Evolutionary conservation across 306 rosid genomes (phyloP).

Genomic region (Medicago lupulina): DNA sequence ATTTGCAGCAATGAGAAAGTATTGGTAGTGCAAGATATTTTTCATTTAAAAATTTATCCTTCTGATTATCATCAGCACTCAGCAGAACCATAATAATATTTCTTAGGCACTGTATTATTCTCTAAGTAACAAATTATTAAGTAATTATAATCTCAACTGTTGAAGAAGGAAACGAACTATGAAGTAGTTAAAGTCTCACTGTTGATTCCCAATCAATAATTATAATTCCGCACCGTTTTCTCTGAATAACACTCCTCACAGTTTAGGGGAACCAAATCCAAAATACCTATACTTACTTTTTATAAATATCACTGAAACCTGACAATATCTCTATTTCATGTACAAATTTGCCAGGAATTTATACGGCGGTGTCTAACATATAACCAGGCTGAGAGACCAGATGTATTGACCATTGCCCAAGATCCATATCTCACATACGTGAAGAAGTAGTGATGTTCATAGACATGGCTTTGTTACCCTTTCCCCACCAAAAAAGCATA

Average conservation of each 20-base stretch:
- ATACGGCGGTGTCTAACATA: conserved; percentile 89
- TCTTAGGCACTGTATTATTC: neutral
- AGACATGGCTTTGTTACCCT: conserved; percentile 36
- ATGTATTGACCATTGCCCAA: conserved; percentile 84
- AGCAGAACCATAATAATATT: neutral
- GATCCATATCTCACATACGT: conserved; percentile 86
- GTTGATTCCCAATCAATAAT: neutral
- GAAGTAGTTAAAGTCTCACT: conserved; percentile 1
- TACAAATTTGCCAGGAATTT: conserved; percentile 64
- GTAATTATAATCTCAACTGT: neutral
- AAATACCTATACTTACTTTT: neutral
- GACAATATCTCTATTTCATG: conserved; percentile 4
- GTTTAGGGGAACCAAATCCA: neutral
- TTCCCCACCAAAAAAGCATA: conserved; percentile 23
- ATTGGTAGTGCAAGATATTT: neutral
- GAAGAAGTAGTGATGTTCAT: conserved; percentile 60
- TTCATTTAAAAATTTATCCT: neutral
- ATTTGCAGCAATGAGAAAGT: conserved; percentile 9
- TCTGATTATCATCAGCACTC: neutral
- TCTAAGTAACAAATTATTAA: neutral
- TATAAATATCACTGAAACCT: conserved; percentile 27
- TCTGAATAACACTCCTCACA: neutral
- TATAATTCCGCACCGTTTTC: neutral
- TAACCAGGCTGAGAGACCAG: conserved; percentile 94
- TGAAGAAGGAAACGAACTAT: neutral